These are phyloP conservation scores for Elsinoe perseae DNA, from an alignment of 2,329 filamentous ascomycete genomes.

Conservation along the genomic window DNA sequence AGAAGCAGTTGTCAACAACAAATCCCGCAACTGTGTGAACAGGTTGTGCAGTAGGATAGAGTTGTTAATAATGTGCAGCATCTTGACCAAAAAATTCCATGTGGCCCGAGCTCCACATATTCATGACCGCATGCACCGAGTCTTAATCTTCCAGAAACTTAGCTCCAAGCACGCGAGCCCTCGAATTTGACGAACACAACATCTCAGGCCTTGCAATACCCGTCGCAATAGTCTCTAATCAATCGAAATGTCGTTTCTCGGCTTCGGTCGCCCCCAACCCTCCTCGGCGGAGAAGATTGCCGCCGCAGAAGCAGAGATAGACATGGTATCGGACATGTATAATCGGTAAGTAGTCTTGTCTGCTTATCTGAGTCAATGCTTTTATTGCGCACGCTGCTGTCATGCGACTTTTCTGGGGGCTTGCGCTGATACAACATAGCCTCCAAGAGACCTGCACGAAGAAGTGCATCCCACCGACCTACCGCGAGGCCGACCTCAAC, in stretches of 20 bases:
- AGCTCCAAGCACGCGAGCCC: not conserved
- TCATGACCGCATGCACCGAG: slow-evolving; percentile 3
- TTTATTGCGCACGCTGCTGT: not conserved
- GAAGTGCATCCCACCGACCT: slow-evolving; percentile 88
- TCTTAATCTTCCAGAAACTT: not conserved
- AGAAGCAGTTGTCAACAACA: too few species aligned
- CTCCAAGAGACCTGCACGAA: slow-evolving; percentile 81
- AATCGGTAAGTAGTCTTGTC: slow-evolving; percentile 57
- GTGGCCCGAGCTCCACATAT: slow-evolving; percentile 19
- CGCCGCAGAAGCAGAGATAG: slow-evolving; percentile 92
- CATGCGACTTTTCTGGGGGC: too few species aligned
- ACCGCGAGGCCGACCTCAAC: slow-evolving; percentile 94
- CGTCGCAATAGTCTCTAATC: not conserved
- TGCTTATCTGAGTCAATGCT: not conserved
- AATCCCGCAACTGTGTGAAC: not conserved
- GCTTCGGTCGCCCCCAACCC: slow-evolving; percentile 68
- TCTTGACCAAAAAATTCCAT: slow-evolving; percentile 16
- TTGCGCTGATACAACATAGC: slow-evolving; percentile 21
- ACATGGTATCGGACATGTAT: slow-evolving; percentile 97
- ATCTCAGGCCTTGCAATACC: not conserved
- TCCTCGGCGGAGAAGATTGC: slow-evolving; percentile 96
- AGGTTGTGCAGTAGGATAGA: not conserved
- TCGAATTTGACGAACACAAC: not conserved
- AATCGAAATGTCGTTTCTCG: slow-evolving; percentile 60
- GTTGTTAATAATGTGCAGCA: too few species aligned